Evolutionary conservation across 345 rosid genomes (phyloP).

Genomic region (Fremontodendron californicum): DNA sequence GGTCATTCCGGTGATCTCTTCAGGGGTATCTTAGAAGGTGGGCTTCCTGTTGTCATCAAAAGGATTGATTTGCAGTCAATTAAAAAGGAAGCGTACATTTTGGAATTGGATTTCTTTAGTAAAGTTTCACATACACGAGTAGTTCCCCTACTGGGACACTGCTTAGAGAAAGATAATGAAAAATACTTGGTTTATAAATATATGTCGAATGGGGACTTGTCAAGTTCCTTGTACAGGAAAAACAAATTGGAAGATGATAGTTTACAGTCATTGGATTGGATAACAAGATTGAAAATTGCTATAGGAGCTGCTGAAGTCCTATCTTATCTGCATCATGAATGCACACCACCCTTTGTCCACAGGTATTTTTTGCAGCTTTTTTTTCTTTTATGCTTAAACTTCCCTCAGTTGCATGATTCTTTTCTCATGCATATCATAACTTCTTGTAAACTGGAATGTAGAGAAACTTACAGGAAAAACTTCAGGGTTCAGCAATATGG

Average conservation of each 20-base stretch:
- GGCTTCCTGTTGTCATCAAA: constrained; percentile 59
- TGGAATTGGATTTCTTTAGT: constrained; percentile 80
- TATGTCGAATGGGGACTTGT: constrained; percentile 85
- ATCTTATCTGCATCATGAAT: constrained; percentile 87
- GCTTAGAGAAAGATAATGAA: constrained; percentile 71
- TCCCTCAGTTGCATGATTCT: not conserved
- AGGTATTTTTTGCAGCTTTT: constrained; percentile 44
- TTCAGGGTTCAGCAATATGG: not conserved
- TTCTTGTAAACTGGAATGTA: not conserved
- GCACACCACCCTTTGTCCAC: constrained; percentile 83
- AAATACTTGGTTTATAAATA: constrained; percentile 78
- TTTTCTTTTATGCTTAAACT: constrained; percentile 11
- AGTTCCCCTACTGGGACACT: constrained; percentile 86
- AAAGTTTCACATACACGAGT: constrained; percentile 71
- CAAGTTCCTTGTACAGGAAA: constrained; percentile 72
- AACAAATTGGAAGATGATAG: constrained; percentile 56
- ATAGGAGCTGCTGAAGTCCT: constrained; percentile 93
- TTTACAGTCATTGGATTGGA: constrained; percentile 93
- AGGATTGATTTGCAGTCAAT: constrained; percentile 51
- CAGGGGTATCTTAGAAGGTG: constrained; percentile 64
- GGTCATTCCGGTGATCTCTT: constrained; percentile 95
- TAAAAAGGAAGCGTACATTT: constrained; percentile 54
- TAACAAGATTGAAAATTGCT: constrained; percentile 92
- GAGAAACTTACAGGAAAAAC: not conserved
- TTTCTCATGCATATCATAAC: not conserved